These are phyloP conservation scores for Candida tammaniensis DNA, from an alignment of 805 yeast species.

Conservation along the genomic window DNA sequence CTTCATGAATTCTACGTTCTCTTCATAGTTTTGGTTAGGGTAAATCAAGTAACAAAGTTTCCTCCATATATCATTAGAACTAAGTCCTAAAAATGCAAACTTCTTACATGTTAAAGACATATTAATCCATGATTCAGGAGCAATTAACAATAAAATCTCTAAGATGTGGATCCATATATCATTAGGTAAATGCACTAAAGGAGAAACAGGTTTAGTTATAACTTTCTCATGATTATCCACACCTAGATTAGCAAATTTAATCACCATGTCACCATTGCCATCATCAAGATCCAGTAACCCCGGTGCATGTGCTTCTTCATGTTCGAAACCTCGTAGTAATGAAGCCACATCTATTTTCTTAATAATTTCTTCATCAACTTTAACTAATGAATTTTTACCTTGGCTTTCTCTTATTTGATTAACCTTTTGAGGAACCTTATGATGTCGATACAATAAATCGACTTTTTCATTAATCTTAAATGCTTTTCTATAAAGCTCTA, in stretches of 20 bases:
- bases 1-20: slow-evolving; percentile 28
- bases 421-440: slow-evolving; percentile 43
- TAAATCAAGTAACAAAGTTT: slow-evolving; percentile 49
- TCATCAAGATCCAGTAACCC: slow-evolving; percentile 18
- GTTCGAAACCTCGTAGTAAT: slow-evolving; percentile 35
- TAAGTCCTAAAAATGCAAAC: slow-evolving; percentile 57
- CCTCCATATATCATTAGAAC: slow-evolving; percentile 48
- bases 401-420: slow-evolving; percentile 21
- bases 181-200: slow-evolving; percentile 42
- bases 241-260: slow-evolving; percentile 25
- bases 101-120: slow-evolving; percentile 58
- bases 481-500: slow-evolving; percentile 68
- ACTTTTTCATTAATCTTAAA: slow-evolving; percentile 57
- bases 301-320: slow-evolving; percentile 29
- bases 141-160: slow-evolving; percentile 41
- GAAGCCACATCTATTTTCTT: slow-evolving; percentile 40
- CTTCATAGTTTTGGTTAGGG: slow-evolving; percentile 52
- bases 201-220: slow-evolving; percentile 30
- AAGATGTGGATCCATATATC: slow-evolving; percentile 57
- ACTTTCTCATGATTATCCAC: slow-evolving; percentile 18
- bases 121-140: slow-evolving; percentile 65
- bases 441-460: slow-evolving; percentile 64
- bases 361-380: slow-evolving; percentile 35
- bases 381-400: slow-evolving; percentile 26
- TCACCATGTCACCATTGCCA: slow-evolving; percentile 14